Conservation (phyloP, 73 alveolate genomes). For the Tetrahymena elliotti region DNA sequence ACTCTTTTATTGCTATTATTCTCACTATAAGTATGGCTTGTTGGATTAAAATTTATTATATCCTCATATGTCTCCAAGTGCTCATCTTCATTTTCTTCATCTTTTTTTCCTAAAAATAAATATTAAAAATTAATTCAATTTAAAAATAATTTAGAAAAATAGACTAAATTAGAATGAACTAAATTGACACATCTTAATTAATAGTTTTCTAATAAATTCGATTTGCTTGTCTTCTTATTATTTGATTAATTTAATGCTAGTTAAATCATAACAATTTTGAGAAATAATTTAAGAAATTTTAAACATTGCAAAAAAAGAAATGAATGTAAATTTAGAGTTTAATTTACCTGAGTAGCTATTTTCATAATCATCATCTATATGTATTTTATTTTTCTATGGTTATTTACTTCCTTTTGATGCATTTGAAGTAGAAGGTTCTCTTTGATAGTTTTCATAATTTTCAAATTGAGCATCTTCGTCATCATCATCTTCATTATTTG, state of each 20-base stretch:
- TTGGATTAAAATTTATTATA: not conserved
- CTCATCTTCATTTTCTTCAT: not conserved
- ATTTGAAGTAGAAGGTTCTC: not conserved
- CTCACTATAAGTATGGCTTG: not conserved
- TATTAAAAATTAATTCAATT: too few relatives aligned
- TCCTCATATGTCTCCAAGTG: not conserved
- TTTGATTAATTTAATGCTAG: not conserved
- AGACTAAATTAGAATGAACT: not conserved
- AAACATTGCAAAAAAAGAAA: too few relatives aligned
- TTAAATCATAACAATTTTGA: too few relatives aligned
- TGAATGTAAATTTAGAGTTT: not conserved
- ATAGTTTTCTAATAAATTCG: too few relatives aligned
- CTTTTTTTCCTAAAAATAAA: not conserved
- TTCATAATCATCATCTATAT: not conserved
- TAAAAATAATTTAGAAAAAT: too few relatives aligned
- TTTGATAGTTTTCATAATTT: not conserved
- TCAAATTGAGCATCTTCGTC: slow-evolving; percentile 15
- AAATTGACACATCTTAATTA: too few relatives aligned
- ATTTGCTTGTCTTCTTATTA: too few relatives aligned
- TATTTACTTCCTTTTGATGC: not conserved
- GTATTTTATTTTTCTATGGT: not conserved
- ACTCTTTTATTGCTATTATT: not conserved
- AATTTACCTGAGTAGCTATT: not conserved
- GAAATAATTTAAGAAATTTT: too few relatives aligned
- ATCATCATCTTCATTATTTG: not conserved